Conservation (phyloP, 73 alveolate species). For the Effrenium voratum region DNA sequence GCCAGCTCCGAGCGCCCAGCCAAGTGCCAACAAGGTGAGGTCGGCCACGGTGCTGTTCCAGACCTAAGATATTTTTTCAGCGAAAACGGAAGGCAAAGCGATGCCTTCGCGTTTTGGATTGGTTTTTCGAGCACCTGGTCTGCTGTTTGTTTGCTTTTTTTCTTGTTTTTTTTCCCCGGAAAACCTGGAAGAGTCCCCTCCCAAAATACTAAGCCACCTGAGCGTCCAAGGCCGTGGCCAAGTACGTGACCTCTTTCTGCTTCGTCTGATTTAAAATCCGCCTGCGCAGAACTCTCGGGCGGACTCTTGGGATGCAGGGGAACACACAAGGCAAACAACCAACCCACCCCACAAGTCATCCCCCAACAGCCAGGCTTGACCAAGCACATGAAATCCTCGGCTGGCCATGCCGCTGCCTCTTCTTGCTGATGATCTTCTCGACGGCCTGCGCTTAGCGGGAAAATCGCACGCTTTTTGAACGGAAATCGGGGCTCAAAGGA, state of each 20-base stretch:
- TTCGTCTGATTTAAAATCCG: slow-evolving; percentile 6
- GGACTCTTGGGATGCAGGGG: too few relatives aligned
- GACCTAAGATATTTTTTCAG: slow-evolving; percentile 45
- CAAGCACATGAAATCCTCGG: not conserved
- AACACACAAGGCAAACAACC: too few relatives aligned
- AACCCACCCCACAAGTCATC: too few relatives aligned
- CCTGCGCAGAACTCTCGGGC: not conserved
- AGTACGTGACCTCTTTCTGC: slow-evolving; percentile 33
- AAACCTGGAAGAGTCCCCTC: too few relatives aligned
- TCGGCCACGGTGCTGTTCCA: slow-evolving; percentile 97
- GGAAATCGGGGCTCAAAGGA: not conserved
- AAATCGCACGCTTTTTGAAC: too few relatives aligned
- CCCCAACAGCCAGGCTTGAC: not conserved
- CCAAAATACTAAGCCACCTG: too few relatives aligned
- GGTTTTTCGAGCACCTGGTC: too few relatives aligned
- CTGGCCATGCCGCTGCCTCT: slow-evolving; percentile 23
- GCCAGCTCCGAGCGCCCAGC: not conserved
- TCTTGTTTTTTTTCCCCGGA: too few relatives aligned
- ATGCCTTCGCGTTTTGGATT: too few relatives aligned
- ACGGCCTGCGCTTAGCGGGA: too few relatives aligned
- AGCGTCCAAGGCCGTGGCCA: not conserved
- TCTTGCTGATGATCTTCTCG: slow-evolving; percentile 85
- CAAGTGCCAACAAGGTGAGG: slow-evolving; percentile 95
- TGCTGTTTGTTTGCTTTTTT: too few relatives aligned
- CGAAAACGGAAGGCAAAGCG: not conserved